Conservation (phyloP, 2,329 filamentous ascomycete species). For the Exophiala mesophila region DNA sequence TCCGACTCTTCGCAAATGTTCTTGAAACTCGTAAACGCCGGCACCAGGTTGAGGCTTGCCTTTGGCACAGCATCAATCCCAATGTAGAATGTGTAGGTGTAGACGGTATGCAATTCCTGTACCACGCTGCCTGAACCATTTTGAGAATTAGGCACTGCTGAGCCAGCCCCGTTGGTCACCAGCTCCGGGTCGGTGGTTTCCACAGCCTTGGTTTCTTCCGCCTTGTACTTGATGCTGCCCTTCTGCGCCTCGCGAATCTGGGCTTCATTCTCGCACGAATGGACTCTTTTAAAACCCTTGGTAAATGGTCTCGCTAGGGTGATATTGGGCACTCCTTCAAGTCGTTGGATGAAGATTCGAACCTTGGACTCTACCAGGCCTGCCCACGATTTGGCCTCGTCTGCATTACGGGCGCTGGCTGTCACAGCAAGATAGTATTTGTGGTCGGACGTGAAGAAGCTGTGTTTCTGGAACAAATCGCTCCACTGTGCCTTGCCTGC, state of each 20-base stretch:
- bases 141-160: slow-evolving; percentile 35
- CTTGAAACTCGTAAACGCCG: slow-evolving; percentile 82
- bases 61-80: slow-evolving; percentile 50
- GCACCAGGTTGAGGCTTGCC: slow-evolving; percentile 54
- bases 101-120: slow-evolving; percentile 54
- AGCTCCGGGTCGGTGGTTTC: slow-evolving; percentile 48
- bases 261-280: slow-evolving; percentile 60
- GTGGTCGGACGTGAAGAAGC: slow-evolving; percentile 88
- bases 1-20: slow-evolving; percentile 71
- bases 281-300: slow-evolving; percentile 81
- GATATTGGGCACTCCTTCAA: slow-evolving; percentile 77
- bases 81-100: slow-evolving; percentile 91
- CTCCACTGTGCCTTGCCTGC: slow-evolving; percentile 73
- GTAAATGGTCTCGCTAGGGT: slow-evolving; percentile 84
- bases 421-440: slow-evolving; percentile 94
- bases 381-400: slow-evolving; percentile 80
- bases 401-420: slow-evolving; percentile 74
- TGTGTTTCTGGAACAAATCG: slow-evolving; percentile 82
- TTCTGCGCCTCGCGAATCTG: slow-evolving; percentile 59
- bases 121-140: slow-evolving; percentile 37
- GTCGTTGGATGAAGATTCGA: slow-evolving; percentile 72
- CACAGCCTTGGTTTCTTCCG: slow-evolving; percentile 47
- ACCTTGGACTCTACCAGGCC: slow-evolving; percentile 93
- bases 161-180: slow-evolving; percentile 41
- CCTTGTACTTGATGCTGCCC: slow-evolving; percentile 58